phyloP scores from a whole-genome alignment of 2,329 filamentous ascomycete genomes.

The Fusarium ramigenum region DNA sequence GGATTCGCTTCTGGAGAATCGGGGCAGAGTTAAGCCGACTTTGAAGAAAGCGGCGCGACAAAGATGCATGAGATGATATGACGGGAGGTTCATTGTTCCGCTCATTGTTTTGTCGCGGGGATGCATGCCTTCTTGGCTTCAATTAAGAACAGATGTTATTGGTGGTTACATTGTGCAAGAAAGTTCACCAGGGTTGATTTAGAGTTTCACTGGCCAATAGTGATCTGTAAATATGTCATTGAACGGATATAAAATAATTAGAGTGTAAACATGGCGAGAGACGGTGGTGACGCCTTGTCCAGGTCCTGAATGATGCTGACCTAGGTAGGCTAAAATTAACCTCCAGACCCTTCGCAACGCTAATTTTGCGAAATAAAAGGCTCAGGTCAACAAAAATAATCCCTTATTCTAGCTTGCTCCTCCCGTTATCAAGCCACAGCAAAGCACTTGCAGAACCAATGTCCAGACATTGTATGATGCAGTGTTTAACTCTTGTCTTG shows the following conservation, averaged over 20 bases:
- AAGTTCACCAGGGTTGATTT: background rate
- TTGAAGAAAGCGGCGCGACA: background rate
- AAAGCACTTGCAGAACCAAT: background rate
- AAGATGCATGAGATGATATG: background rate
- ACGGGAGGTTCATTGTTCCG: background rate
- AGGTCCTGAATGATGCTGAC: background rate
- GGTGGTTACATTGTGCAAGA: background rate
- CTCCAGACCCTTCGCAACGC: background rate
- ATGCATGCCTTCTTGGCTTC: background rate
- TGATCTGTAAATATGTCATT: background rate
- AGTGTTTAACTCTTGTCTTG: background rate
- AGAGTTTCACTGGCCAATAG: background rate
- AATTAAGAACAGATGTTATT: background rate
- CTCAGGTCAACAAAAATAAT: background rate
- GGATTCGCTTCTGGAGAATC: background rate
- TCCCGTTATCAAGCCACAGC: background rate
- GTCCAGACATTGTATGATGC: background rate
- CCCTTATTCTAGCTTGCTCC: background rate
- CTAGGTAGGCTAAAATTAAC: background rate
- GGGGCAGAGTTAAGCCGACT: constrained; percentile 7
- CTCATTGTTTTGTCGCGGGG: background rate
- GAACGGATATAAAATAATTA: background rate
- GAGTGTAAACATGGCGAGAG: background rate
- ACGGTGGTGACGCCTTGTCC: background rate
- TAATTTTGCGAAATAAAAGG: background rate